phyloP scores from a whole-genome alignment of 805 yeast species.

The Hermanozyma aechmeae region DNA sequence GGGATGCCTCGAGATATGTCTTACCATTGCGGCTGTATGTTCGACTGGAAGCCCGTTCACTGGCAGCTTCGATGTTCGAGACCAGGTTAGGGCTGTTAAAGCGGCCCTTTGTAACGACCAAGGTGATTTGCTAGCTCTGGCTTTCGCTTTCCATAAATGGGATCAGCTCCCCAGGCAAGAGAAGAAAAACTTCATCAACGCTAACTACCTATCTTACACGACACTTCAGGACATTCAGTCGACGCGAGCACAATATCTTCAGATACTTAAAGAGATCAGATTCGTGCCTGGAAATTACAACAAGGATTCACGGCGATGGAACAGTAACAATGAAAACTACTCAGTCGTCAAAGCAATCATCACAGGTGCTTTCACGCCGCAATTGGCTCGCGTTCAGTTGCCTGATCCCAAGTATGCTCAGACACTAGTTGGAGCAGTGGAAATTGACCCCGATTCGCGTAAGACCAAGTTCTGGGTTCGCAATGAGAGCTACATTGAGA shows the following conservation, averaged over 20 bases:
- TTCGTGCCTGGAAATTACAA: constrained; percentile 52
- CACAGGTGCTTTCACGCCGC: constrained; percentile 79
- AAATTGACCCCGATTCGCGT: constrained; percentile 75
- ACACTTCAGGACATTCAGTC: constrained; percentile 65
- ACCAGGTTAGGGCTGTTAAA: constrained; percentile 41
- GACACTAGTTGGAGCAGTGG: constrained; percentile 71
- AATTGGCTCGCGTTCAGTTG: constrained; percentile 66
- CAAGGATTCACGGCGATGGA: too few species aligned
- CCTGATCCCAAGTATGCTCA: constrained; percentile 74
- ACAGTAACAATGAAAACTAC: constrained; percentile 42
- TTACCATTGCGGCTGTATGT: constrained; percentile 73
- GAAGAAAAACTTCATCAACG: constrained; percentile 37
- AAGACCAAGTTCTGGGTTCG: constrained; percentile 66
- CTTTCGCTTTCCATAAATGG: constrained; percentile 51
- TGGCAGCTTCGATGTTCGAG: constrained; percentile 54
- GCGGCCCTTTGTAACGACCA: constrained; percentile 33
- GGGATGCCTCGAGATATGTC: constrained; percentile 67
- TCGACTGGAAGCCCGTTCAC: constrained; percentile 70
- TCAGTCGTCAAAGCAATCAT: constrained; percentile 56
- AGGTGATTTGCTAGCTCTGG: constrained; percentile 73
- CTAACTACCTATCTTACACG: constrained; percentile 52
- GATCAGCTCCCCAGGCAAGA: constrained; percentile 11
- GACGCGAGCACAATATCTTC: constrained; percentile 58
- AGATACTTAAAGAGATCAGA: constrained; percentile 69
- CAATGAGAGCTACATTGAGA: constrained; percentile 40